Base-by-base conservation (phyloP, 352 stramenopile species). In the Phytophthora syringae region DNA sequence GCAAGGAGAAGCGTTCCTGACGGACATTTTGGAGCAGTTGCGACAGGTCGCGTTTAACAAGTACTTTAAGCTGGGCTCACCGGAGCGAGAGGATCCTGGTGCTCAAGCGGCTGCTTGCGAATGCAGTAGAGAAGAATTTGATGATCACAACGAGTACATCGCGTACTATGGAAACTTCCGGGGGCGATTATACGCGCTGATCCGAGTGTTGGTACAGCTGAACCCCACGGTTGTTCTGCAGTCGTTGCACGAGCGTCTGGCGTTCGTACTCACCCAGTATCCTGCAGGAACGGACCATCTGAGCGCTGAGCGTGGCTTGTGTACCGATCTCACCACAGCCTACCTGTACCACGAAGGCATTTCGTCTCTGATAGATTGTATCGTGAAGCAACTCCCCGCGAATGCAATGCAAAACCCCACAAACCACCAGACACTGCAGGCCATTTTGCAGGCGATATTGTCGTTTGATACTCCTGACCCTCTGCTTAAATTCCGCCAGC, bases 341-440 rank as follows among this genome's bases (percentile, higher is more conserved):
- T 90, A 90, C 25, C 34, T 94, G 40, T 94, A 89, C 57, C 86
- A 94, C 40, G 86, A 94, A 76, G 86, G 86, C 2, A 79, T 94
- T 18, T 74, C 83, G 6, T 79, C 83, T 28, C 60, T 92, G 11
- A 59, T 92, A 22, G 86, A 94, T 52, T 92, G 83, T 24, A 79
- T 92, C 16, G 72, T 94, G 27, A 94, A 94, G 74, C 85, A 92
- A 47, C 62, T 94, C 5, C 79, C 82, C 3, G 40, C 63, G 1
- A 49, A 65, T 5, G 75, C 73, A 22, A 64, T 92, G 54, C 67
- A 83, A 49, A 70, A 75, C 27, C 30, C 72, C 1, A 60, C 60
- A 11, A 90, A 88, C 47, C 61, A 68, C 5, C 72, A 83, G 60
- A 44, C 70, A 11, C 32, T 92, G 42, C 70, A 84, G 37, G 47